A percentile compares a stretch with the other conserved stretches of the same genome.
phyloP scores from a whole-genome alignment of 257 asterid genomes.

The Eucommia ulmoides region DNA sequence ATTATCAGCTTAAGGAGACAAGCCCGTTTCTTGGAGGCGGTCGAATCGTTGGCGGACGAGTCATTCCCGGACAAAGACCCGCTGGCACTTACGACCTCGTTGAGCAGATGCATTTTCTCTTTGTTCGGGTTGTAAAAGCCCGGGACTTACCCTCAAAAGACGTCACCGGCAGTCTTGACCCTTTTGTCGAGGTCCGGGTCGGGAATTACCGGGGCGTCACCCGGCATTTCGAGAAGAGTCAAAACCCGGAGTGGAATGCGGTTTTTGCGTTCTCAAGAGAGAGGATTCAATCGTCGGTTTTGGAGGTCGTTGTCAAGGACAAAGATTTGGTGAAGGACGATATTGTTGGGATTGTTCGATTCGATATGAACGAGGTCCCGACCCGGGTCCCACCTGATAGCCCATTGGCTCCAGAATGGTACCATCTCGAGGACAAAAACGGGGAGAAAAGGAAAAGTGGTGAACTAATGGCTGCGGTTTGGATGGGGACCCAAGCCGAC shows the following conservation, averaged over 20 bases:
- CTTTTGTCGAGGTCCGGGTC: conserved; percentile 18
- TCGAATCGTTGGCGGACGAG: conserved; percentile 6
- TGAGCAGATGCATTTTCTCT: conserved; percentile 17
- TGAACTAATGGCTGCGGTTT: conserved; percentile 19
- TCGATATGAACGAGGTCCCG: conserved; percentile 17
- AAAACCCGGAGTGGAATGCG: conserved; percentile 16
- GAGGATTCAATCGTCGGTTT: conserved; percentile 9
- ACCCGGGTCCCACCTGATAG: conserved; percentile 17
- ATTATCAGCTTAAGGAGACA: conserved; percentile 11
- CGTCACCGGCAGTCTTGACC: conserved; percentile 13
- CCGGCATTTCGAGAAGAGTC: conserved; percentile 10
- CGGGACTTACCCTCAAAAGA: conserved; percentile 8
- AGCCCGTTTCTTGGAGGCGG: conserved; percentile 12
- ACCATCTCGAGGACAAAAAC: conserved; percentile 11
- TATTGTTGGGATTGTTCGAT: conserved; percentile 9
- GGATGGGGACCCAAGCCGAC: conserved; percentile 24
- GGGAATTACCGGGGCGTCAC: conserved; percentile 19
- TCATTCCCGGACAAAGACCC: conserved; percentile 6
- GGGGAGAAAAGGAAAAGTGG: conserved; percentile 8
- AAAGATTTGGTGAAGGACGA: conserved; percentile 16
- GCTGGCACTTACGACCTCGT: conserved; percentile 14
- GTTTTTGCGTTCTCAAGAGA: conserved; percentile 19
- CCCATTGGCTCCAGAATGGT: conserved; percentile 23
- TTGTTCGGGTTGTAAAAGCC: conserved; percentile 13
- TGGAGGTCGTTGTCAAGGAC: conserved; percentile 15